Conservation (phyloP, 2,329 filamentous ascomycete species). For the Xylariales sp. region DNA sequence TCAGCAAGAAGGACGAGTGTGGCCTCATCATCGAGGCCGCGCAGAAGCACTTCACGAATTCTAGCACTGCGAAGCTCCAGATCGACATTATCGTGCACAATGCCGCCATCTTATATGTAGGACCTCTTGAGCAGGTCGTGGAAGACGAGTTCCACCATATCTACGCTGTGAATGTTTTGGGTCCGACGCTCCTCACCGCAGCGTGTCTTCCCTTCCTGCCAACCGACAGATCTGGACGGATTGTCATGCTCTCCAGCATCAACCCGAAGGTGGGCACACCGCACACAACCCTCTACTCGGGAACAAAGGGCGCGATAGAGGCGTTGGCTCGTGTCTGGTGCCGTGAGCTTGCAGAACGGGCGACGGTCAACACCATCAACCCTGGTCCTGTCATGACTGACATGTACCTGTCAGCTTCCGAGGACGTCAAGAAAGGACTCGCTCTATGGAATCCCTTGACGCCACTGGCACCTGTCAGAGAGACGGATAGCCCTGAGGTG, state of each 20-base stretch:
- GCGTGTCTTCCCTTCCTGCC: slow-evolving; percentile 51
- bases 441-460: slow-evolving; percentile 10
- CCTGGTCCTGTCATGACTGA: slow-evolving; percentile 46
- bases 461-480: slow-evolving; percentile 8
- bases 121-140: slow-evolving; percentile 39
- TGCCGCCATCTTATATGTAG: slow-evolving; percentile 47
- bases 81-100: slow-evolving; percentile 57
- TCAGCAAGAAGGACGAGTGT: slow-evolving; percentile 52
- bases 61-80: slow-evolving; percentile 46
- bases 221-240: slow-evolving; percentile 50
- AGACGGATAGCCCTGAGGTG: slow-evolving; percentile 19
- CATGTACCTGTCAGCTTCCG: slow-evolving; percentile 44
- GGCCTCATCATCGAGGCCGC: slow-evolving; percentile 48
- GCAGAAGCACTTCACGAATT: slow-evolving; percentile 35
- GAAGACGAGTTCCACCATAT: slow-evolving; percentile 47
- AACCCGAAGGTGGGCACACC: slow-evolving; percentile 48
- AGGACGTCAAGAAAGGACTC: slow-evolving; percentile 44
- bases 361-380: slow-evolving; percentile 57
- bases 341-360: slow-evolving; percentile 50
- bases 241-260: slow-evolving; percentile 54
- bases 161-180: slow-evolving; percentile 56
- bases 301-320: slow-evolving; percentile 59
- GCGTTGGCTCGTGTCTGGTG: slow-evolving; percentile 60
- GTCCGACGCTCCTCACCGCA: slow-evolving; percentile 48
- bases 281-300: slow-evolving; percentile 53